phyloP scores from a whole-genome alignment of 768 basidiomycete species.

The Termitomyces eurrhizus region DNA sequence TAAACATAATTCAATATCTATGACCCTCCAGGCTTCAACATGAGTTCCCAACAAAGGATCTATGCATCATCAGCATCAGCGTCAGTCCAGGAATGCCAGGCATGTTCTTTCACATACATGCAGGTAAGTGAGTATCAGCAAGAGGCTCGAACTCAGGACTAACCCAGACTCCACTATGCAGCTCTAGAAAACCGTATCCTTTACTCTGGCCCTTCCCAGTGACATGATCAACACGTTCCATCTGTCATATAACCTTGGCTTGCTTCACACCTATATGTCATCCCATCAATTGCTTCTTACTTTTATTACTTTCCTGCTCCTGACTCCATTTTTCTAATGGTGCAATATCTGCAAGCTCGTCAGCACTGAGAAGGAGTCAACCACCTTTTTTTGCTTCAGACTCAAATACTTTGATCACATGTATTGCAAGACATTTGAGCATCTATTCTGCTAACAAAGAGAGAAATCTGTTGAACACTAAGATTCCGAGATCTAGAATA shows the following conservation, averaged over 20 bases:
- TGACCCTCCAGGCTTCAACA: constrained; percentile 84
- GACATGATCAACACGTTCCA: too few relatives aligned
- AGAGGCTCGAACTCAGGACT: too few relatives aligned
- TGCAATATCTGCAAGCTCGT: constrained; percentile 61
- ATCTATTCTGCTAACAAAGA: constrained; percentile 73
- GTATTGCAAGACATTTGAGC: too few relatives aligned
- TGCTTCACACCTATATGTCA: constrained; percentile 24
- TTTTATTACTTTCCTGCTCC: constrained; percentile 24
- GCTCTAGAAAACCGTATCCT: too few relatives aligned
- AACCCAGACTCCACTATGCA: too few relatives aligned
- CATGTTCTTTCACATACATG: too few relatives aligned
- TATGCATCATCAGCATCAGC: constrained; percentile 14
- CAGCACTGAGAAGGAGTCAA: constrained; percentile 59
- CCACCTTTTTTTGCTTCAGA: constrained; percentile 63
- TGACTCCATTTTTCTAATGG: not conserved
- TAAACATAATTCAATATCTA: constrained; percentile 98
- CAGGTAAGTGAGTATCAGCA: too few relatives aligned
- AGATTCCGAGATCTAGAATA: too few relatives aligned
- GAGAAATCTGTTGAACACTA: constrained; percentile 88
- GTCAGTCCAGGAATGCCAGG: not conserved
- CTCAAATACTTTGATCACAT: constrained; percentile 57
- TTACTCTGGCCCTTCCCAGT: too few relatives aligned
- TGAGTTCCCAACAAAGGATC: constrained; percentile 97
- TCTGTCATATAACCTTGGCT: too few relatives aligned
- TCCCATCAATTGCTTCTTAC: constrained; percentile 24